Conservation (phyloP, 176 grass and related monocot species). For the Oryza australiensis region DNA sequence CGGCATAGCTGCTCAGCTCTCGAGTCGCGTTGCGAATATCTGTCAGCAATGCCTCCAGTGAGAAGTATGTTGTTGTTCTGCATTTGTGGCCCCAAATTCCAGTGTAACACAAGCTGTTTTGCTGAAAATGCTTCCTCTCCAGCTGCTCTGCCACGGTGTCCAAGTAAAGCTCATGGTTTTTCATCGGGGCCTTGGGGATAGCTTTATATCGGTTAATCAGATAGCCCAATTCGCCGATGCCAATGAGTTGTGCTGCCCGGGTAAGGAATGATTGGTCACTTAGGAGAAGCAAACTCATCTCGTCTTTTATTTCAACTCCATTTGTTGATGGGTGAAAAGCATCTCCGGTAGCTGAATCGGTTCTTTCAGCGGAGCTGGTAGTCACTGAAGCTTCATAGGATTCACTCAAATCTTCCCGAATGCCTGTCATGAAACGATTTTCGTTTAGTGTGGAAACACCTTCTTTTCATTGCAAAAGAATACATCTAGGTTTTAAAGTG, state of each 20-base stretch:
- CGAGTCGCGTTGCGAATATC: slow-evolving; percentile 37
- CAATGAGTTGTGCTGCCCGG: slow-evolving; percentile 37
- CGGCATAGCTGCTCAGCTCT: slow-evolving; percentile 42
- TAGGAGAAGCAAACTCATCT: slow-evolving; percentile 61
- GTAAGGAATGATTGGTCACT: slow-evolving; percentile 44
- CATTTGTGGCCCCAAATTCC: slow-evolving; percentile 16
- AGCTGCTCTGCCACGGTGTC: slow-evolving; percentile 62
- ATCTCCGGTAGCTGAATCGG: slow-evolving; percentile 27
- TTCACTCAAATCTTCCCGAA: slow-evolving; percentile 28
- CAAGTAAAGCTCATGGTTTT: slow-evolving; percentile 38
- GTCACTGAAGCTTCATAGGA: slow-evolving; percentile 41
- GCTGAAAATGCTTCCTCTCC: slow-evolving; percentile 41
- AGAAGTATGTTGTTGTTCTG: slow-evolving; percentile 32
- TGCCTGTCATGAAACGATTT: slow-evolving; percentile 41
- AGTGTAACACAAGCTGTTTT: slow-evolving; percentile 25
- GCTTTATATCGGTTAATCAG: slow-evolving; percentile 11
- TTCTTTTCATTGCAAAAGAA: not conserved
- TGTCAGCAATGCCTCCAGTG: slow-evolving; percentile 49
- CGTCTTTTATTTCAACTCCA: slow-evolving; percentile 46
- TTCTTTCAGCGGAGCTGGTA: slow-evolving; percentile 18
- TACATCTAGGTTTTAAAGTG: not conserved
- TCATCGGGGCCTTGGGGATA: slow-evolving; percentile 11
- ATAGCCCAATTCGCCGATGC: not conserved
- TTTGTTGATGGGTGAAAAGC: slow-evolving; percentile 4
- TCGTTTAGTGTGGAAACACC: not conserved